Evolutionary conservation across 352 stramenopile species (phyloP), one percentile per base, ranked within the genome.

Genomic region (Discostella stelligera): DNA sequence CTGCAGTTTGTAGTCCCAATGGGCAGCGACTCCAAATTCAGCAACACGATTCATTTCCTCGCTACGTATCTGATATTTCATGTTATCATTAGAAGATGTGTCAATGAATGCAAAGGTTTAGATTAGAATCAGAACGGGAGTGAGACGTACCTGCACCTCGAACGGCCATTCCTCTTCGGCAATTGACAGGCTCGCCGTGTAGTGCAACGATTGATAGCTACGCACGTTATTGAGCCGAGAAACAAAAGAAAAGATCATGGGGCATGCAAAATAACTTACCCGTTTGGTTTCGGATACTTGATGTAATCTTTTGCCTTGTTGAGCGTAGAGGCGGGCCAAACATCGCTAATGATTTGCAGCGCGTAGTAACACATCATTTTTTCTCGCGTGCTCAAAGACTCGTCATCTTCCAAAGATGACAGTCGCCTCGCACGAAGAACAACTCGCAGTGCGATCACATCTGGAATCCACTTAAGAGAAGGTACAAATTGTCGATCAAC

Each of bases 241-340:
- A 60, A 44, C 37, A 8, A 44, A 3, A 8, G 13, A 60, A 20
- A 16, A 60, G 27, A 41, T 60, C n/a, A 41, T 27, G 18, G 30
- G 23, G 21, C 52, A 60, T 44, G 21, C 20, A n/a, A 60, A 44
- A 44, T 8, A 32, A 8, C 52, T 60, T 32, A 60, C 52, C 91
- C 91, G 82, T 95, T 95, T 14, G 64, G 30, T 80, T 95, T 95
- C 2, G 91, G 91, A 46, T 86, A 72, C 55, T 86, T 83, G 48
- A 95, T 91, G 62, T 95, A 95, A 74, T 95, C 92, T 74, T 95
- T 94, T 1, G 82, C 56, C 18, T 77, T 60, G 44, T 66, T 71
- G 1, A 53, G 21, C 37, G 79, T 56, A 13, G 71, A 83, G 50
- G 72, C 71, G 14, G 79, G 82, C 80, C 81, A 94, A 16, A 78